Conservation (phyloP, 2,329 filamentous ascomycete genomes). For the Apiospora koreana region DNA sequence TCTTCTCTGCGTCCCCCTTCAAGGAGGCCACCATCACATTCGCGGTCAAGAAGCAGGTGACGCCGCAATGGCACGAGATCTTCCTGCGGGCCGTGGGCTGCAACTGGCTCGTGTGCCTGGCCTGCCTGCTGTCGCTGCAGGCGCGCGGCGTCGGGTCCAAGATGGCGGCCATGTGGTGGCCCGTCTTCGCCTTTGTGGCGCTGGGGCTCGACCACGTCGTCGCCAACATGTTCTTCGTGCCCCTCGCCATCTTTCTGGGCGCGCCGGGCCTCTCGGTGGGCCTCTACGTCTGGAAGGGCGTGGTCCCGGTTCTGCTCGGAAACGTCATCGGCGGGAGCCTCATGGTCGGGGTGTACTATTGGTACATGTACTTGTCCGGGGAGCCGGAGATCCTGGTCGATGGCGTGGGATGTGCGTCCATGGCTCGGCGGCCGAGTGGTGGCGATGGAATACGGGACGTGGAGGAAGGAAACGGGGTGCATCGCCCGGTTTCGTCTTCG, state of each 20-base stretch:
- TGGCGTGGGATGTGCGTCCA: not conserved
- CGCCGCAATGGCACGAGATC: conserved; percentile 51
- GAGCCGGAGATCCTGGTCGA: not conserved
- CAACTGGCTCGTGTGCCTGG: conserved; percentile 60
- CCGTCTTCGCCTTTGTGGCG: conserved; percentile 55
- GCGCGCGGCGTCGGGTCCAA: conserved; percentile 54
- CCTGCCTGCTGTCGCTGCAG: conserved; percentile 48
- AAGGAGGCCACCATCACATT: conserved; percentile 43
- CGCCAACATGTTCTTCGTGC: conserved; percentile 57
- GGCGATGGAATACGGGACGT: not conserved
- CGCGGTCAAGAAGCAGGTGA: conserved; percentile 49
- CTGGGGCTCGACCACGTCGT: conserved; percentile 57
- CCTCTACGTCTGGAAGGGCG: conserved; percentile 59
- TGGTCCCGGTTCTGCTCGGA: conserved; percentile 53
- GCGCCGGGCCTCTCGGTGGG: conserved; percentile 45
- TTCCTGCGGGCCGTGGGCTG: conserved; percentile 56
- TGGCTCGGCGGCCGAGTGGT: not conserved
- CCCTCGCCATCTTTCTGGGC: conserved; percentile 50
- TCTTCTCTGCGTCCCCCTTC: not conserved
- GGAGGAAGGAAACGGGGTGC: not conserved
- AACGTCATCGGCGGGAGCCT: conserved; percentile 55
- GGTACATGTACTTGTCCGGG: not conserved
- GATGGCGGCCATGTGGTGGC: conserved; percentile 57
- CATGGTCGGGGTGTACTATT: conserved; percentile 47
- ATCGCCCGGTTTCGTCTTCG: not conserved